Evolutionary conservation across 106 monocot species (phyloP), one percentile per base, ranked within the genome.

Genomic region (Dendrobium officinale): DNA sequence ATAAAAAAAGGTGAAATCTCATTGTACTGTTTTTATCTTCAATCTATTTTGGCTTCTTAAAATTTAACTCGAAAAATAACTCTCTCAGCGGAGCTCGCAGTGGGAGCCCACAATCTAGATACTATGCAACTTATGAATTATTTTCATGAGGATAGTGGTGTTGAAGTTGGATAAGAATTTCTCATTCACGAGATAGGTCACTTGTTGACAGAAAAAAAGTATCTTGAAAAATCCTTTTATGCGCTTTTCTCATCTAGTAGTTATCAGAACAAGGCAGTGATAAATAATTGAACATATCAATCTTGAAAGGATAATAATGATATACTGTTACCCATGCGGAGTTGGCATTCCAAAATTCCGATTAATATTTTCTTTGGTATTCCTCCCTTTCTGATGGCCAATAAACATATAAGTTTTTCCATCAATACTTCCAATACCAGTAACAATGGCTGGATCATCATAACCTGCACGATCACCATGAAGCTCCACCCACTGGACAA

Each of bases 281-380:
- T 20, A 42, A 42, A 20, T 5, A n/a, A 2, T 74, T 74, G 44
- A 42, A 2, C 20, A 42, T 37, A 42, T 74, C 37, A 37, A 37
- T 37, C 37, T 37, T 37, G 37, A 37, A 3, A 37, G 37, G 4
- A 44, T 19, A 8, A 42, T n/a, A 4, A 20, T 73, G 19, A 17
- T 74, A 76, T 76, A 22, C 55, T 5, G 85, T 80, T 92, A 93
- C 96, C 96, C 96, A 80, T 96, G 96, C 33, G 96, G 96, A 76
- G 96, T 96, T 66, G 93, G 96, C 96, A 96, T 96, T 82, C 91
- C 96, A 84, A 96, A 96, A 79, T 93, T 96, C 4, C 93, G 86
- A 77, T 88, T 82, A 85, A 96, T 93, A 83, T 96, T 91, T 84
- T 96, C 96, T 75, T 96, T 96, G 45, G 96, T 93, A 82, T 96